A percentile compares a stretch with the other conserved stretches of the same genome.
Evolutionary conservation across 164 flowering plant species (phyloP).

Genomic region (Platanus orientalis): DNA sequence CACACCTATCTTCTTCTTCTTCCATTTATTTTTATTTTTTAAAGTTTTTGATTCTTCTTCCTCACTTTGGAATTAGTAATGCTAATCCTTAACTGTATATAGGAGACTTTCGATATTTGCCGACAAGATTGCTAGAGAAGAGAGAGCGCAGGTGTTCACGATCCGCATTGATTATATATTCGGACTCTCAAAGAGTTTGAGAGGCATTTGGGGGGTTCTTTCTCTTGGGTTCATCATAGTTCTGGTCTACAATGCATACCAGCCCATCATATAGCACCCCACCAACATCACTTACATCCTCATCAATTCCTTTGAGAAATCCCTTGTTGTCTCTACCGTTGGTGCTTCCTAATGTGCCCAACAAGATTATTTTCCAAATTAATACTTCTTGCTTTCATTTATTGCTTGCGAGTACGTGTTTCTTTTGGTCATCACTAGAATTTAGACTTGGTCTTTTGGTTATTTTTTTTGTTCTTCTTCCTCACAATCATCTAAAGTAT

Average conservation of each 20-base stretch:
- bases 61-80: no score
- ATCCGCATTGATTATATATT: conserved; percentile 91
- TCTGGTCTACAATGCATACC: conserved; percentile 76
- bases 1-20: conserved; percentile 34
- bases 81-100: background rate
- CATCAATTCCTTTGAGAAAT: conserved; percentile 60
- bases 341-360: conserved; percentile 92
- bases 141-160: conserved; percentile 84
- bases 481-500: no score
- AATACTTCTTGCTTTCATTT: no score
- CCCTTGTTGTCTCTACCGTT: conserved; percentile 68
- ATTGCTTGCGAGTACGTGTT: no score
- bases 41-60: no score
- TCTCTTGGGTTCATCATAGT: conserved; percentile 90
- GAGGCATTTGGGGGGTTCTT: conserved; percentile 92
- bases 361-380: no score
- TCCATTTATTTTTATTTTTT: no score
- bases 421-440: no score
- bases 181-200: conserved; percentile 63
- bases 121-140: conserved; percentile 91
- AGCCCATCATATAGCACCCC: conserved; percentile 36
- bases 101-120: conserved; percentile 76
- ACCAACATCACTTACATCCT: conserved; percentile 53
- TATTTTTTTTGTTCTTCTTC: no score
- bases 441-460: no score